A percentile compares a stretch with the other conserved stretches of the same genome.
Conservation (phyloP, 75 land plant genomes). For the Picea sitchensis region DNA sequence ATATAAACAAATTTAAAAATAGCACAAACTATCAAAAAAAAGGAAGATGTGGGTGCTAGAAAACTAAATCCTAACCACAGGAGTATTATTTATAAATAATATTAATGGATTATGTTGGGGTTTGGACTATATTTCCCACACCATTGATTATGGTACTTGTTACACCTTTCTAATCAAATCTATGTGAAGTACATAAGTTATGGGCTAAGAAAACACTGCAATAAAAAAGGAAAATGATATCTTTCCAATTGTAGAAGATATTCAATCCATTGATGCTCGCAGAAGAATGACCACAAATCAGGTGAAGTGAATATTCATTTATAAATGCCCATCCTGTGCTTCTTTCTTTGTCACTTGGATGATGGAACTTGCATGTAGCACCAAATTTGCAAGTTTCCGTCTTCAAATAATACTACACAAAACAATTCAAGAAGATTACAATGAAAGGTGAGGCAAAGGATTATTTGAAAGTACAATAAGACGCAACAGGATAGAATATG, state of each 20-base stretch:
- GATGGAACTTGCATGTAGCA: conserved; percentile 79
- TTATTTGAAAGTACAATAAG: neutral
- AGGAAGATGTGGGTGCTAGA: neutral
- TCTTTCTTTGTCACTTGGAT: conserved; percentile 76
- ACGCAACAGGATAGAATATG: neutral
- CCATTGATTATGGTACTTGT: neutral
- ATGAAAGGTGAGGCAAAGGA: neutral
- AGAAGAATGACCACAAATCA: conserved; percentile 37
- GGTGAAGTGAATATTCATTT: conserved; percentile 81
- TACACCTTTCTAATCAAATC: neutral
- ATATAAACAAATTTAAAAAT: neutral
- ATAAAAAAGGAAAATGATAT: neutral
- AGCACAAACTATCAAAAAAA: neutral
- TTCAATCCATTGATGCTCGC: conserved; percentile 1
- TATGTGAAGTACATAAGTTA: neutral
- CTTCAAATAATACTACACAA: conserved; percentile 74
- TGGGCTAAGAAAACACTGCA: neutral
- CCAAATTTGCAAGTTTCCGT: conserved; percentile 92
- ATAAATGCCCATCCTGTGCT: conserved; percentile 53
- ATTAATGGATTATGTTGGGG: neutral
- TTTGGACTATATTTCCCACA: neutral
- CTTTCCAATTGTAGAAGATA: neutral
- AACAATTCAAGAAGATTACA: neutral
- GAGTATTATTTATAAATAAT: neutral
- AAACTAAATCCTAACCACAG: neutral